Percentiles rank a stretch among this genome's conserved stretches.
These are phyloP conservation scores for Capronia coronata DNA, from an alignment of 2,329 filamentous ascomycete species.

Conservation along the genomic window DNA sequence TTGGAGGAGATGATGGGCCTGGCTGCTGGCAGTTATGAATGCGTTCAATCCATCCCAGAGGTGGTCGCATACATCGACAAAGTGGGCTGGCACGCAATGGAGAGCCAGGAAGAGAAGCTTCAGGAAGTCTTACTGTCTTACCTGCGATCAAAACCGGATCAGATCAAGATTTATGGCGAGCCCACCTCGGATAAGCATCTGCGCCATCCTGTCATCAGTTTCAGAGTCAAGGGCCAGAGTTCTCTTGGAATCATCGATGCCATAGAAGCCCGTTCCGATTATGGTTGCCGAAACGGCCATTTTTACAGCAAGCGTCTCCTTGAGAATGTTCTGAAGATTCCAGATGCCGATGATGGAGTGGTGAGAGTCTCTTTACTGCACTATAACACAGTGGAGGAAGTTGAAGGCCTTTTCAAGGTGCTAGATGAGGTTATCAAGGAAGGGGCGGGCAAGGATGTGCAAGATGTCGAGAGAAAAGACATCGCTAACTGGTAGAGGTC, in stretches of 20 bases:
- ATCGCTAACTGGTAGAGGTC: slow-evolving; percentile 21
- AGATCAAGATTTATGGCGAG: slow-evolving; percentile 56
- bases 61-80: slow-evolving; percentile 55
- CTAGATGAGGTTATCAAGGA: slow-evolving; percentile 28
- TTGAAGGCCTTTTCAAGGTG: slow-evolving; percentile 27
- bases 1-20: slow-evolving; percentile 63
- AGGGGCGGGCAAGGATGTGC: slow-evolving; percentile 18
- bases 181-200: slow-evolving; percentile 41
- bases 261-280: slow-evolving; percentile 53
- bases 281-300: slow-evolving; percentile 60
- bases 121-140: slow-evolving; percentile 56
- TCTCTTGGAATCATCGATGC: slow-evolving; percentile 51
- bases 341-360: slow-evolving; percentile 54
- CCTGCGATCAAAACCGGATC: slow-evolving; percentile 43
- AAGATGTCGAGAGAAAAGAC: slow-evolving; percentile 19
- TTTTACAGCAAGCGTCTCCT: slow-evolving; percentile 63
- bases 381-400: slow-evolving; percentile 54
- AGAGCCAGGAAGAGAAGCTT: slow-evolving; percentile 54
- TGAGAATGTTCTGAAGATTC: slow-evolving; percentile 52
- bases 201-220: slow-evolving; percentile 62
- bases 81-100: slow-evolving; percentile 47
- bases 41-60: slow-evolving; percentile 55
- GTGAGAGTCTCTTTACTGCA: slow-evolving; percentile 66
- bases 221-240: slow-evolving; percentile 52
- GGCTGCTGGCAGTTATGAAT: slow-evolving; percentile 65